Percentiles rank a stretch among this genome's conserved stretches.
phyloP scores from a whole-genome alignment of 2,329 filamentous ascomycete genomes.

The Alternaria burnsii region DNA sequence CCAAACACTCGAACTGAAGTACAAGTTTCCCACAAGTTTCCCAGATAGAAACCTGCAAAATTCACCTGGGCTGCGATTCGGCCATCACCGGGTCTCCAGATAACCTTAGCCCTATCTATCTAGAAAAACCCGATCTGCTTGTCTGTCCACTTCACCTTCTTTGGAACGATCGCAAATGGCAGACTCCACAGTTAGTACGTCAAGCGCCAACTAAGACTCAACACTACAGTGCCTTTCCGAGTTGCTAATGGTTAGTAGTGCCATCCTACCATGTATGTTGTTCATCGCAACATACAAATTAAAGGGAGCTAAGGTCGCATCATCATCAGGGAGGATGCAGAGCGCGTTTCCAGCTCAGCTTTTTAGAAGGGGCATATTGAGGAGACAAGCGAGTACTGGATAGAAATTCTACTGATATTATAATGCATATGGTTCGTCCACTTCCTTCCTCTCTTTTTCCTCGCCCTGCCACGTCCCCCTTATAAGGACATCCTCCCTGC shows the following conservation, averaged over 20 bases:
- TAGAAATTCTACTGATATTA: background rate
- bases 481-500: background rate
- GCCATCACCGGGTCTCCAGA: background rate
- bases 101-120: background rate
- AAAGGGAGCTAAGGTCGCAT: background rate
- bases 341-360: background rate
- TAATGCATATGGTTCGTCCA: background rate
- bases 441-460: background rate
- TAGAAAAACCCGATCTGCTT: background rate
- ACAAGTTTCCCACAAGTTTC: background rate
- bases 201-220: background rate
- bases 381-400: background rate
- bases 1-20: constrained; percentile 8
- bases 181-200: background rate
- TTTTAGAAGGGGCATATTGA: background rate
- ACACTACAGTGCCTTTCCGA: background rate
- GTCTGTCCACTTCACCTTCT: background rate
- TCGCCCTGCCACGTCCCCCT: background rate
- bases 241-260: background rate
- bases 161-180: background rate
- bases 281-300: background rate
- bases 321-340: background rate
- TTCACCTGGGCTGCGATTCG: background rate
- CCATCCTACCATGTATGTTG: background rate
- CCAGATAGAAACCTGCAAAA: background rate